These are phyloP conservation scores for Wickerhamiella spandovensis DNA, from an alignment of 805 yeast genomes.

Conservation along the genomic window DNA sequence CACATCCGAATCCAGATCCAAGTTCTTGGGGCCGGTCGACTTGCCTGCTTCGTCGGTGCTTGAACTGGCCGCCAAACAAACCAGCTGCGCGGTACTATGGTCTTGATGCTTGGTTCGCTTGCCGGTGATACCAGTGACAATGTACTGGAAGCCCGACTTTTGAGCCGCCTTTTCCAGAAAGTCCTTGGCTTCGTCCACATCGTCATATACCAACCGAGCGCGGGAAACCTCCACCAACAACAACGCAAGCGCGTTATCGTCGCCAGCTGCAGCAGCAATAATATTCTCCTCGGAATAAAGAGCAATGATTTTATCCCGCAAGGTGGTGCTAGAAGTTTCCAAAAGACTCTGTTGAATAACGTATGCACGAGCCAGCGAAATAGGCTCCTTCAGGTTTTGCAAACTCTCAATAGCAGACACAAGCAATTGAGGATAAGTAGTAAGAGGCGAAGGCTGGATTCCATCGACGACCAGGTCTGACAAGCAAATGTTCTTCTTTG, in stretches of 20 bases:
- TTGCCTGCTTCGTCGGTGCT: neutral
- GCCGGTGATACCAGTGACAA: constrained; percentile 79
- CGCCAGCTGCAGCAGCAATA: constrained; percentile 11
- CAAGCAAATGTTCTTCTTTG: constrained; percentile 1
- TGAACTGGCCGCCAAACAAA: constrained; percentile 46
- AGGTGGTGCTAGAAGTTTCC: constrained; percentile 15
- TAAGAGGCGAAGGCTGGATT: constrained; percentile 51
- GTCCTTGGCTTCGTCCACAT: constrained; percentile 19
- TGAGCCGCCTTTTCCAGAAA: constrained; percentile 22
- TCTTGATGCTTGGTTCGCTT: constrained; percentile 74
- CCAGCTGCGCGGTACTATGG: constrained; percentile 54
- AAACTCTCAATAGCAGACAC: constrained; percentile 33
- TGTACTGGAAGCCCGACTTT: constrained; percentile 47
- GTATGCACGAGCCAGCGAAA: constrained; percentile 25
- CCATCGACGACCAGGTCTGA: constrained; percentile 21
- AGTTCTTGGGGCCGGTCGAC: constrained; percentile 34
- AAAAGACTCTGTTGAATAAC: constrained; percentile 26
- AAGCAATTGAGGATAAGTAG: constrained; percentile 39
- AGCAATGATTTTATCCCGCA: constrained; percentile 18
- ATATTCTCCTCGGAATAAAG: constrained; percentile 15
- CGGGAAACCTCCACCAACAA: constrained; percentile 60
- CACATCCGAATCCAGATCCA: constrained; percentile 60
- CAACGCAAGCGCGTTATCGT: constrained; percentile 29
- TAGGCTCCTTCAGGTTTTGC: constrained; percentile 28
- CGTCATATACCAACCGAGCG: constrained; percentile 24